A percentile compares a stretch with the other conserved stretches of the same genome.
Evolutionary conservation across 2,329 filamentous ascomycete species (phyloP).

Genomic region (Xylariaceae sp.): DNA sequence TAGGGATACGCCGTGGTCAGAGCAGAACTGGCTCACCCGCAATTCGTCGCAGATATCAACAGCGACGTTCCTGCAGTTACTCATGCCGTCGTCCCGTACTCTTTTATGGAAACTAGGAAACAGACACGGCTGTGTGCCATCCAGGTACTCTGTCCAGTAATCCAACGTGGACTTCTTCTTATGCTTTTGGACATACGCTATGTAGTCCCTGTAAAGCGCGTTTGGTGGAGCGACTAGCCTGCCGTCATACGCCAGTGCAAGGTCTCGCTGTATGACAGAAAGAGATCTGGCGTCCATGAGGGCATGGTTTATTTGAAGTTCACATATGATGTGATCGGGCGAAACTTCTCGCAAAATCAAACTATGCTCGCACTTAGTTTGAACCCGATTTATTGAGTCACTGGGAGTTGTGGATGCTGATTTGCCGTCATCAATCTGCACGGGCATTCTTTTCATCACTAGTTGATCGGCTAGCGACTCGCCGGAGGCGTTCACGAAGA

Average conservation of each 20-base stretch:
- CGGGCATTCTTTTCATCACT: no score
- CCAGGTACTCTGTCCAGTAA: constrained; percentile 6
- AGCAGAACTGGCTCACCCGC: constrained; percentile 4
- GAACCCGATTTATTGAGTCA: no score
- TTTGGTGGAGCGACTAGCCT: not conserved
- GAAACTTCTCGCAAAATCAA: no score
- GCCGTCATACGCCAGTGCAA: not conserved
- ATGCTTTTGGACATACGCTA: not conserved
- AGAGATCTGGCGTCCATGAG: constrained; percentile 1
- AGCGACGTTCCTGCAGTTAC: not conserved
- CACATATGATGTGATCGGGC: no score
- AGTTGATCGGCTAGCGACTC: no score
- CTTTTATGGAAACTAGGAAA: not conserved
- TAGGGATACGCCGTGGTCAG: not conserved
- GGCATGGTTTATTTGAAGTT: not conserved
- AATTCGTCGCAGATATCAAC: not conserved
- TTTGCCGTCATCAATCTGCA: no score
- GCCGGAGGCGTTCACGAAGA: no score
- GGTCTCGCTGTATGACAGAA: not conserved
- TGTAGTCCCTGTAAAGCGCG: not conserved
- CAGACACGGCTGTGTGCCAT: constrained; percentile 1
- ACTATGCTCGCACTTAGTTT: no score
- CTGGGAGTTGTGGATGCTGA: no score
- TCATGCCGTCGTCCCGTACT: not conserved
- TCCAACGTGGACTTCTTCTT: not conserved